Conservation (phyloP, 1,284 basidiomycete genomes). For the Leccinum angustisporum region DNA sequence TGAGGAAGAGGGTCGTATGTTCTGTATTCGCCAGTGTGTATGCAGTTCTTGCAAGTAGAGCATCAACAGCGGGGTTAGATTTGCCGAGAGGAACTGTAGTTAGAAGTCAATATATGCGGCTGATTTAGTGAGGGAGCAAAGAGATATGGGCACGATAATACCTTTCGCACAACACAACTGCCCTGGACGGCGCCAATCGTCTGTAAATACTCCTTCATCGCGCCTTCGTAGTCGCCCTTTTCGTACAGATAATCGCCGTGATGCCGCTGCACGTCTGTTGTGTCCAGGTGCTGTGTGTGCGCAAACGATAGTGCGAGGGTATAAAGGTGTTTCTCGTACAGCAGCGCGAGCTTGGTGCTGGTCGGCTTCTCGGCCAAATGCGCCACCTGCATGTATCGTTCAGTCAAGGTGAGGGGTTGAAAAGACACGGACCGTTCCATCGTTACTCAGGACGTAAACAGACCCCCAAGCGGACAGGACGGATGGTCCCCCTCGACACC, state of each 20-base stretch:
- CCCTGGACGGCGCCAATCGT: constrained; percentile 90
- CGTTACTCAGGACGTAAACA: constrained; percentile 75
- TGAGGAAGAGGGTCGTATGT: constrained; percentile 93
- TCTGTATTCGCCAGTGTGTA: constrained; percentile 89
- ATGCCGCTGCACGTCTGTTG: constrained; percentile 84
- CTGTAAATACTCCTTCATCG: constrained; percentile 90
- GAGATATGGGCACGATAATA: constrained; percentile 28
- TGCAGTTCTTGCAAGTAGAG: constrained; percentile 95
- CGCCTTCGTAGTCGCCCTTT: constrained; percentile 91
- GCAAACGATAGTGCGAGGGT: constrained; percentile 77
- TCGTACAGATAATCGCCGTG: constrained; percentile 92
- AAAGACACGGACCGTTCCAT: constrained; percentile 61
- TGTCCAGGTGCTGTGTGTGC: constrained; percentile 69
- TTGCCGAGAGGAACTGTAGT: constrained; percentile 89
- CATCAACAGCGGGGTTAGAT: constrained; percentile 92
- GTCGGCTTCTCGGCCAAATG: constrained; percentile 81
- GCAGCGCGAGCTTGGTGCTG: constrained; percentile 73
- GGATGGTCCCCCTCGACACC: constrained; percentile 20
- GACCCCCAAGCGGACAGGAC: constrained; percentile 79
- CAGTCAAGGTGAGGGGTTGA: neutral
- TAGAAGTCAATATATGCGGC: neutral
- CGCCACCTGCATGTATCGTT: constrained; percentile 48
- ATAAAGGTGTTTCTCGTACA: constrained; percentile 79
- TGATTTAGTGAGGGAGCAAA: neutral
- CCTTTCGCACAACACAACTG: constrained; percentile 96